Percentiles rank a stretch among this genome's conserved stretches.
Evolutionary conservation across 805 yeast genomes (phyloP).

Genomic region (Lachancea nothofagi): DNA sequence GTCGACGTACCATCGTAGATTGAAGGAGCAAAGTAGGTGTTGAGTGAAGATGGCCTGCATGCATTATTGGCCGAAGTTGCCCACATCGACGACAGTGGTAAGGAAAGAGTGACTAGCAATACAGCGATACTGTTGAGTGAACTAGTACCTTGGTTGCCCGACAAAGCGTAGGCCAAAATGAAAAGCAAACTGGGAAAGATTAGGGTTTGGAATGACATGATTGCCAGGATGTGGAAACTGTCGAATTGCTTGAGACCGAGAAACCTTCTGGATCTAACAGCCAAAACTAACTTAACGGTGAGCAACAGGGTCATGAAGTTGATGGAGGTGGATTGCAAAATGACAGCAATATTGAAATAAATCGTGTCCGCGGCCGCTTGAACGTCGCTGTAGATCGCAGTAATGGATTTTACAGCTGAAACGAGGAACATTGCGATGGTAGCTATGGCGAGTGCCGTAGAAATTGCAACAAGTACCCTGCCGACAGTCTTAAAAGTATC

Average conservation of each 20-base stretch:
- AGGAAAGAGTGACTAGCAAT: slow-evolving; percentile 59
- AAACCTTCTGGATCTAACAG: slow-evolving; percentile 65
- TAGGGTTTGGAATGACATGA: slow-evolving; percentile 80
- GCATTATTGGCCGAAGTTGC: slow-evolving; percentile 62
- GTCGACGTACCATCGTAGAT: slow-evolving; percentile 15
- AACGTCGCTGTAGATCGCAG: slow-evolving; percentile 29
- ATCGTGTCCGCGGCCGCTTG: slow-evolving; percentile 30
- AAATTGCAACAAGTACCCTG: slow-evolving; percentile 33
- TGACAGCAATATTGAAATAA: slow-evolving; percentile 48
- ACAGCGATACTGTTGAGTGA: slow-evolving; percentile 49
- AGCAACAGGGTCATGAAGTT: slow-evolving; percentile 57
- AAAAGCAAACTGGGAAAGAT: slow-evolving; percentile 69
- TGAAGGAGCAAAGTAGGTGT: slow-evolving; percentile 18
- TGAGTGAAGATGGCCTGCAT: slow-evolving; percentile 37
- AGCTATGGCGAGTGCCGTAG: slow-evolving; percentile 44
- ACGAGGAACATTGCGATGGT: slow-evolving; percentile 57
- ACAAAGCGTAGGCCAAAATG: slow-evolving; percentile 46
- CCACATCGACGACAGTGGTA: slow-evolving; percentile 88
- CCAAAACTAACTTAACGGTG: slow-evolving; percentile 56
- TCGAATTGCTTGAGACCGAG: slow-evolving; percentile 81
- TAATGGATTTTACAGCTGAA: slow-evolving; percentile 42
- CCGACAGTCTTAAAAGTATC: slow-evolving; percentile 45
- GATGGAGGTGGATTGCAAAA: slow-evolving; percentile 65
- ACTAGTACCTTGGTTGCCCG: slow-evolving; percentile 31
- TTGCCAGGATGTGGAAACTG: slow-evolving; percentile 69